Evolutionary conservation across 2,329 filamentous ascomycete species (phyloP), one percentile per base, ranked within the genome.

Genomic region (Penicillium sp.): DNA sequence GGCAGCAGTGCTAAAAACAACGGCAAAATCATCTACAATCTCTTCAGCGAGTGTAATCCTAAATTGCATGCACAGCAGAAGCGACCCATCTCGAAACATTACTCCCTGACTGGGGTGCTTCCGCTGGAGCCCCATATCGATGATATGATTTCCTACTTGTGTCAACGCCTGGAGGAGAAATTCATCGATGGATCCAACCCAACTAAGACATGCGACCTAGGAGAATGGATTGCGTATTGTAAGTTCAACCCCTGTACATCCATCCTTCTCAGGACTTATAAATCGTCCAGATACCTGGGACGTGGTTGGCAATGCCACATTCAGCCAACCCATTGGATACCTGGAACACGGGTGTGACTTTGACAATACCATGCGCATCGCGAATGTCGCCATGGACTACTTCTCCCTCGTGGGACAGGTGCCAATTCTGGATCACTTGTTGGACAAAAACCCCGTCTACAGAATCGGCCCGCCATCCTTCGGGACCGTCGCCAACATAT

Each of bases 161-260:
- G 71, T 43, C 52, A 62, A 17, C 62, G 71, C 17, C 60, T 78
- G 1, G 70, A 75, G n/a, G 63, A 64, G 2, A 56, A 66, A 3
- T 78, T 75, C 56, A 62, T 74, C 6, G 55, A 70, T 25, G 66
- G 49, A 3, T 29, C 58, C 0, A 68, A 70, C 29, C 42, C 56
- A 4, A 61, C 59, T 2, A 67, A 70, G 55, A 60, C 60, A 1
- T 77, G 72, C 52, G 66, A 77, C 19, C 65, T 81, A 10, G 76
- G 74, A 5, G 65, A 77, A 38, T 81, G 78, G 77, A 62, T 79
- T 12, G 36, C 66, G 10, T 80, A 69, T 61, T 78, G 75, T 78
- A 61, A 64, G 71, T 53, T 21, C 6, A 4, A 17, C 5, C 12
- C 9, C 21, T 31, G 7, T 17, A 29, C 13, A n/a, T 8, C 21